phyloP scores from a whole-genome alignment of 768 basidiomycete genomes.

The Thelephora ganbajun region DNA sequence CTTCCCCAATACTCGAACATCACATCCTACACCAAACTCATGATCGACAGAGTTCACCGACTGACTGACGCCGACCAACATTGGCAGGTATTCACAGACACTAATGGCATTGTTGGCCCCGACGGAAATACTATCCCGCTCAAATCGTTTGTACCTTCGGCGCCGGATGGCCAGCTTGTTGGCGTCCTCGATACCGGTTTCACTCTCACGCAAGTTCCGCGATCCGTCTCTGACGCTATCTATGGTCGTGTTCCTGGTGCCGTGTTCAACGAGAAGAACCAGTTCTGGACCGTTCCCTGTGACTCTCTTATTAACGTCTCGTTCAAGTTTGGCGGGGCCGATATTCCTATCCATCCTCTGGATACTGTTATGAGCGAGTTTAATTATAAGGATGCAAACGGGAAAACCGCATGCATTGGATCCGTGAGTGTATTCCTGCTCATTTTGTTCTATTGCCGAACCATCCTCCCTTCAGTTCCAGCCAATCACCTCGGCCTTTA shows the following conservation, averaged over 20 bases:
- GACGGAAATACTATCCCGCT: slow-evolving; percentile 50
- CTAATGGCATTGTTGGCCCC: slow-evolving; percentile 59
- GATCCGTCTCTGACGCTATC: slow-evolving; percentile 64
- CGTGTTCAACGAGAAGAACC: slow-evolving; percentile 36
- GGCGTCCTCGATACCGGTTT: slow-evolving; percentile 68
- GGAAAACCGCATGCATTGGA: slow-evolving; percentile 50
- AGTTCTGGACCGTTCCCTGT: slow-evolving; percentile 66
- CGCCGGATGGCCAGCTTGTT: slow-evolving; percentile 48
- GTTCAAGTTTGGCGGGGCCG: slow-evolving; percentile 54
- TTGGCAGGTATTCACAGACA: slow-evolving; percentile 66
- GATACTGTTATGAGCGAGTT: slow-evolving; percentile 55
- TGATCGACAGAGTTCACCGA: slow-evolving; percentile 49
- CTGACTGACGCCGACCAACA: slow-evolving; percentile 60
- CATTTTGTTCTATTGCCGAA: background rate
- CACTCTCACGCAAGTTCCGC: slow-evolving; percentile 58
- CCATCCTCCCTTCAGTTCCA: slow-evolving; percentile 42
- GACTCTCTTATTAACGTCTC: slow-evolving; percentile 57
- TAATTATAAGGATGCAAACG: slow-evolving; percentile 27
- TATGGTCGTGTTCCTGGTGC: slow-evolving; percentile 71
- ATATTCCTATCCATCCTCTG: slow-evolving; percentile 64
- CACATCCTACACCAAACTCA: slow-evolving; percentile 44
- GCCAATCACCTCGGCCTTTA: slow-evolving; percentile 71
- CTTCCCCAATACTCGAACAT: slow-evolving; percentile 50
- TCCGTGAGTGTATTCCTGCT: slow-evolving; percentile 30
- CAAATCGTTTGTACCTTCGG: slow-evolving; percentile 55